These are phyloP conservation scores for Suillus americanus DNA, from an alignment of 768 basidiomycete genomes.

Conservation along the genomic window DNA sequence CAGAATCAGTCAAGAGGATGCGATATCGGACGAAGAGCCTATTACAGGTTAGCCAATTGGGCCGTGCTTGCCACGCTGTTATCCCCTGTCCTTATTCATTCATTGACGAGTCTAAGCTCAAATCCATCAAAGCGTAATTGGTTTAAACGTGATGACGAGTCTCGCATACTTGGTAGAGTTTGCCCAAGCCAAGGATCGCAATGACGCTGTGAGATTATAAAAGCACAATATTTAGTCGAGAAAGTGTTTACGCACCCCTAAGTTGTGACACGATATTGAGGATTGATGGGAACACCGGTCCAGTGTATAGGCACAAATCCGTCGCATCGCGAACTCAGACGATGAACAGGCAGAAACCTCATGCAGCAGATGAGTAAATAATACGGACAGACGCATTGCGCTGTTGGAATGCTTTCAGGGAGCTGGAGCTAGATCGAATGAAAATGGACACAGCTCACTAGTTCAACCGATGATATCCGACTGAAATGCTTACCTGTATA, in stretches of 20 bases:
- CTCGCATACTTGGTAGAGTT: background rate
- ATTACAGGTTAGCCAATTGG: background rate
- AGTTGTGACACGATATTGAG: background rate
- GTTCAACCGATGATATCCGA: background rate
- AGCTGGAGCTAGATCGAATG: background rate
- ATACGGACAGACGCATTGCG: background rate
- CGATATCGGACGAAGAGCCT: background rate
- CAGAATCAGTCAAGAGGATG: background rate
- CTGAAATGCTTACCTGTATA: background rate
- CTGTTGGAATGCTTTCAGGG: background rate
- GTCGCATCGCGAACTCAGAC: background rate
- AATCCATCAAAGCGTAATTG: background rate
- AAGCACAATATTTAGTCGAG: background rate
- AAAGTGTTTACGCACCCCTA: background rate
- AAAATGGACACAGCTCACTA: background rate
- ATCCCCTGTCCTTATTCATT: background rate
- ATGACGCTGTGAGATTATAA: background rate
- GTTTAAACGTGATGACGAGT: background rate
- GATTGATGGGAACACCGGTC: background rate
- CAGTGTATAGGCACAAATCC: background rate
- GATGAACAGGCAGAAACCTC: conserved; percentile 4
- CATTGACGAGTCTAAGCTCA: background rate
- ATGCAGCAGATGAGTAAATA: background rate
- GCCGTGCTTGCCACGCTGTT: background rate
- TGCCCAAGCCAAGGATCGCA: background rate